phyloP scores from a whole-genome alignment of 345 rosid species.

The Salix caprea region DNA sequence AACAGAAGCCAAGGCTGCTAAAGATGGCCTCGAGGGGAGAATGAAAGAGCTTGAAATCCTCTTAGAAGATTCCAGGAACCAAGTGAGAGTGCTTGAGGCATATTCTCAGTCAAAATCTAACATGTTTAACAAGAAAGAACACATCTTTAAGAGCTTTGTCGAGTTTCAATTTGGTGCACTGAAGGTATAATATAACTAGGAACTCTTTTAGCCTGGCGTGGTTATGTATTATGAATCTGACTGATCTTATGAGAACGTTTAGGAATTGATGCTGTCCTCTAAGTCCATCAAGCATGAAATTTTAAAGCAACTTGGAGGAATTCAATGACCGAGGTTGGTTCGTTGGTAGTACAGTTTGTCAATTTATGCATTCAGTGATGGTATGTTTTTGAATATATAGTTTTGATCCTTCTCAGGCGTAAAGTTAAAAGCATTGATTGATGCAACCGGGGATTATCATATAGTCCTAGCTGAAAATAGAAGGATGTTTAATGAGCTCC shows the following conservation, averaged over 20 bases:
- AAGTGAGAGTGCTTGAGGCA: too few species aligned
- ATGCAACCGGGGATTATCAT: slow-evolving; percentile 67
- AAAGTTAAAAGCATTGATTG: slow-evolving; percentile 46
- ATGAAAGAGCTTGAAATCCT: too few species aligned
- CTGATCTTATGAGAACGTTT: slow-evolving; percentile 18
- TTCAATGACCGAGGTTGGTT: slow-evolving; percentile 50
- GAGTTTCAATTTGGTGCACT: slow-evolving; percentile 51
- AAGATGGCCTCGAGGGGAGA: too few species aligned
- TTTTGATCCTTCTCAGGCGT: slow-evolving; percentile 38
- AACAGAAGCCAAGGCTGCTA: too few species aligned
- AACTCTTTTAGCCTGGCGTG: not conserved
- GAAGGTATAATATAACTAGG: slow-evolving; percentile 35
- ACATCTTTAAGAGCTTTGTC: not conserved
- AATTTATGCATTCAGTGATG: not conserved
- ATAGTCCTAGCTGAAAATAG: slow-evolving; percentile 74
- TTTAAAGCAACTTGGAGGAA: slow-evolving; percentile 44
- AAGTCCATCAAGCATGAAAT: slow-evolving; percentile 65
- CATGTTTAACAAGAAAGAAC: too few species aligned
- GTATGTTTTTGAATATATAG: not conserved
- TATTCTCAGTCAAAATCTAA: too few species aligned
- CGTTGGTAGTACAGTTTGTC: not conserved
- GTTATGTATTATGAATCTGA: slow-evolving; percentile 5
- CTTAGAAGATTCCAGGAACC: too few species aligned
- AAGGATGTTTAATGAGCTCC: slow-evolving; percentile 80
- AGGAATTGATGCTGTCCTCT: slow-evolving; percentile 64